Evolutionary conservation across 495 filamentous ascomycete species (phyloP), one percentile per base, ranked within the genome.

Genomic region (Aspergillus egyptiacus): DNA sequence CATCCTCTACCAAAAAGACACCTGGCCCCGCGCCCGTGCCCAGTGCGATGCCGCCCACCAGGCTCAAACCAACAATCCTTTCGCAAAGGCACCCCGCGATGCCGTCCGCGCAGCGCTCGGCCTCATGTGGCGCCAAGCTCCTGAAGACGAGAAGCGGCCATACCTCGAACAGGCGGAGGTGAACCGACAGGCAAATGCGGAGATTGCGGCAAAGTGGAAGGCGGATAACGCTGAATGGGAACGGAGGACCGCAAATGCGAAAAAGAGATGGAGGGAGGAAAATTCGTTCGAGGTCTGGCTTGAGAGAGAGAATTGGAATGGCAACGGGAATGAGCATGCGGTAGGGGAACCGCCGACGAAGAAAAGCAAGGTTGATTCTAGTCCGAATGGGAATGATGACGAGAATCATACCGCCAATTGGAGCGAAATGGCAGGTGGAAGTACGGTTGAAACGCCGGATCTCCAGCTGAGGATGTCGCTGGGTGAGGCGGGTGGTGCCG

Each of bases 101-200:
- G 88, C 93, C 53, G 83, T 98, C 41, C 84, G 93, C 27, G 75
- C 80, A 7, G 86, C 86, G 50, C 74, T 91, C 15, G 87, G 89
- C 14, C 80, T 83, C 57, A 90, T 89, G 86, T 98, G 93, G 93
- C 83, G 85, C 52, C 82, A 86, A 46, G 83, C 86, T 0, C 56
- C 71, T 3, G 75, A 76, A 7, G 86, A 83, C 27, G 74, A 76
- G 51, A 85, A 84, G 61, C 70, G 75, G 59, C 90, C 88, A 20
- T 96, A 87, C 56, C 68, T 87, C 46, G 83, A 87, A 30, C 74
- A 81, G 59, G 83, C 83, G 4, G 78, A 84, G 50, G 75, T 71
- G 14, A 80, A 86, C 51, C 88, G 86, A 51, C 71, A 76, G 40
- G 67, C 57, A 5, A 83, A 87, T 57, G 71, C 69, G n/a, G 71